Evolutionary conservation across 2,329 filamentous ascomycete genomes (phyloP).

Genomic region (Allantophomopsis cytisporea): DNA sequence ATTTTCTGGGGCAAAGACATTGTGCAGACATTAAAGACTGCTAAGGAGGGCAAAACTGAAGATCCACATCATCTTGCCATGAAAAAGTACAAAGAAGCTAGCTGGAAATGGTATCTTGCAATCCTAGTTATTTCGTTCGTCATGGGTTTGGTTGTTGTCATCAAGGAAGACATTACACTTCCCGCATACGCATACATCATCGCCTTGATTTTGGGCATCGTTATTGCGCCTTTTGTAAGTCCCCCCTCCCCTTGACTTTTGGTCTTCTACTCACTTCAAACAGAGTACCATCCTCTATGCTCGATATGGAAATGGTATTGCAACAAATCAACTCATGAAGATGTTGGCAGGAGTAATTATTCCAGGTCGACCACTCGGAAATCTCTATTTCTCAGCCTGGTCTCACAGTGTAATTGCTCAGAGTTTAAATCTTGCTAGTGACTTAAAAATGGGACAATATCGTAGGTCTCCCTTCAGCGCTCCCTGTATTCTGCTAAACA

Average conservation of each 20-base stretch:
- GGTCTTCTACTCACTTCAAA: not conserved
- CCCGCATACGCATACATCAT: constrained; percentile 29
- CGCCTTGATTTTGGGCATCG: constrained; percentile 19
- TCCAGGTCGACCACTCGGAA: constrained; percentile 23
- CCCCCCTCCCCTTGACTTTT: too few relatives aligned
- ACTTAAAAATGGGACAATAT: constrained; percentile 46
- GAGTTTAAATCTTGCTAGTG: constrained; percentile 32
- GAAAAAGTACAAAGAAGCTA: constrained; percentile 26
- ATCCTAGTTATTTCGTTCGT: constrained; percentile 20
- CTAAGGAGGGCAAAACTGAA: constrained; percentile 25
- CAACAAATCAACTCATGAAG: constrained; percentile 42
- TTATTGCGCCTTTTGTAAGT: constrained; percentile 34
- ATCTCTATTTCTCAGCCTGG: constrained; percentile 38
- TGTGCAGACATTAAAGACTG: constrained; percentile 29
- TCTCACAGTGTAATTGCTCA: constrained; percentile 41
- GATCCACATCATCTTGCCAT: constrained; percentile 36
- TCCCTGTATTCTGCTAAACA: not conserved
- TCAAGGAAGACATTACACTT: constrained; percentile 21
- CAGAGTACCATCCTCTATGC: constrained; percentile 34
- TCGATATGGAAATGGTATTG: constrained; percentile 40
- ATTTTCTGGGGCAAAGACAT: constrained; percentile 43
- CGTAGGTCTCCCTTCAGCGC: constrained; percentile 19
- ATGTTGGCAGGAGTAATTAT: constrained; percentile 34
- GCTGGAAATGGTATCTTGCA: constrained; percentile 26
- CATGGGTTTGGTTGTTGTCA: constrained; percentile 24